Conservation (phyloP, 768 basidiomycete genomes). For the Phanerochaete sordida region DNA sequence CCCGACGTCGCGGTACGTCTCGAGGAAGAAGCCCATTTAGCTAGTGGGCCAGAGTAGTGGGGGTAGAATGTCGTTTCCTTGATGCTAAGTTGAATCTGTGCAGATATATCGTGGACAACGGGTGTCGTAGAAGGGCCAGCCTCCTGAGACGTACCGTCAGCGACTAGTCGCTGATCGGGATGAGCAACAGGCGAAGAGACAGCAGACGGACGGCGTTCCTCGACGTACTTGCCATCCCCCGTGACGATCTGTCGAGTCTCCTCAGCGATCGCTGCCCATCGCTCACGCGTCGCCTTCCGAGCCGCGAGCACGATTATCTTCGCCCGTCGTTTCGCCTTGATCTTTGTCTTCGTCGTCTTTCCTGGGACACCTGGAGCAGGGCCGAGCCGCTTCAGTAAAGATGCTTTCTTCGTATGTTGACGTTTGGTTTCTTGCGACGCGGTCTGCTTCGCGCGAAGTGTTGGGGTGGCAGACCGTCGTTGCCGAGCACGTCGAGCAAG, state of each 20-base stretch:
- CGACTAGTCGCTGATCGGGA: conserved; percentile 9
- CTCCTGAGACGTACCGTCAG: neutral
- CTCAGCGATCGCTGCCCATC: conserved; percentile 31
- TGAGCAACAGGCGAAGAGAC: conserved; percentile 19
- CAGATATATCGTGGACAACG: conserved; percentile 30
- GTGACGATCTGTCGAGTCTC: conserved; percentile 36
- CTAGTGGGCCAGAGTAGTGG: conserved; percentile 33
- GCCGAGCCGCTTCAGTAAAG: neutral
- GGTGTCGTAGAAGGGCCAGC: conserved; percentile 4
- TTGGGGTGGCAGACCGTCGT: conserved; percentile 5
- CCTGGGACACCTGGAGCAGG: neutral
- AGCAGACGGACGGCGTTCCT: conserved; percentile 25
- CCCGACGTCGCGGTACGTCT: conserved; percentile 12
- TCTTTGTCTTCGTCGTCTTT: neutral
- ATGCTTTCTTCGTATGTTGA: conserved; percentile 7
- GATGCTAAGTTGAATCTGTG: conserved; percentile 32
- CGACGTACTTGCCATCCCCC: conserved; percentile 39
- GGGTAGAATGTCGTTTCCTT: conserved; percentile 39
- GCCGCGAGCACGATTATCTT: neutral
- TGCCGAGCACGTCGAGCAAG: neutral
- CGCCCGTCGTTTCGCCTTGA: neutral
- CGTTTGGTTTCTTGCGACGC: conserved; percentile 3
- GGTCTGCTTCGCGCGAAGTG: neutral
- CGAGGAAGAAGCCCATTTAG: conserved; percentile 25
- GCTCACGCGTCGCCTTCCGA: conserved; percentile 9